A percentile compares a stretch with the other conserved stretches of the same genome.
These are phyloP conservation scores for Aspergillus spinulosporus DNA, from an alignment of 2,329 filamentous ascomycete genomes.

Conservation along the genomic window DNA sequence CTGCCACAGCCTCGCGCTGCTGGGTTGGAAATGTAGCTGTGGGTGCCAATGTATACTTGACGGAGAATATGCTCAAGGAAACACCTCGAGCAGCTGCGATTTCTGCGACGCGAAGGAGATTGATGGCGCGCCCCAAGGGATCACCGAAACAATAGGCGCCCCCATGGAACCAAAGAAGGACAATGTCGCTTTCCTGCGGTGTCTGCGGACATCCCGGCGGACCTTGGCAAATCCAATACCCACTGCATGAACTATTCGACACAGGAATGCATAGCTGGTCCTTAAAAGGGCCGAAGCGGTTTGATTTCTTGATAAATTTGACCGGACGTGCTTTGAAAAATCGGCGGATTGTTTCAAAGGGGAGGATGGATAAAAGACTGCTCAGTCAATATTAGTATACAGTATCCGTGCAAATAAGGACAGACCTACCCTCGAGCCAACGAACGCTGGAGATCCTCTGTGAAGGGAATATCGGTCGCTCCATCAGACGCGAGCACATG, in stretches of 20 bases:
- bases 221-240: constrained; percentile 7
- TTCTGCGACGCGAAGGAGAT: background rate
- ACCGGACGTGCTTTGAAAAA: background rate
- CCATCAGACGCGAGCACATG: background rate
- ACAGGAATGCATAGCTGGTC: background rate
- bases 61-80: background rate
- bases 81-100: background rate
- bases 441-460: constrained; percentile 3
- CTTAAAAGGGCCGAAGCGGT: background rate
- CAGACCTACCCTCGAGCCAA: background rate
- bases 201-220: background rate
- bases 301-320: background rate
- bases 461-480: background rate
- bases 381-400: background rate
- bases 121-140: background rate
- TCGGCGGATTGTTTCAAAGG: background rate
- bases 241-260: background rate
- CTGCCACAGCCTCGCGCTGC: background rate
- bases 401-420: no score
- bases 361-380: background rate
- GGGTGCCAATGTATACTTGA: constrained; percentile 1
- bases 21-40: background rate
- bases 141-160: constrained; percentile 1
- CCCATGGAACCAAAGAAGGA: constrained; percentile 2
- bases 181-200: background rate